Evolutionary conservation across 129 eudicot species (phyloP).

Genomic region (Pseudognaphalium luteoalbum): DNA sequence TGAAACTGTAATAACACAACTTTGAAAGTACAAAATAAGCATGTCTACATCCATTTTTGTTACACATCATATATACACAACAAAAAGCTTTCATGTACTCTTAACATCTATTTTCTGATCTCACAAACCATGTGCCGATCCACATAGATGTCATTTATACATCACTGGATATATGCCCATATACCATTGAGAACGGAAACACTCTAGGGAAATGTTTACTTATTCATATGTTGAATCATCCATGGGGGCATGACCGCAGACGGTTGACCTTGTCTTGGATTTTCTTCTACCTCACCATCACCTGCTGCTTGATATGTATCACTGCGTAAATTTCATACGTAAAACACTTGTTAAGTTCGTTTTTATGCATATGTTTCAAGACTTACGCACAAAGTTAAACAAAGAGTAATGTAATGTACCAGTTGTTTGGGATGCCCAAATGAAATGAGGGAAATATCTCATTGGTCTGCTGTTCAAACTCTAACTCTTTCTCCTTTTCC

Average conservation of each 20-base stretch:
- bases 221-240: conserved; percentile 51
- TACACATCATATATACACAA: background rate
- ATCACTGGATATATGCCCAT: background rate
- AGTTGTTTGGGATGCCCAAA: conserved; percentile 26
- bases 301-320: conserved; percentile 28
- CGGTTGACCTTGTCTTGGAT: conserved; percentile 33
- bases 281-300: conserved; percentile 50
- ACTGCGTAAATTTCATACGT: conserved; percentile 40
- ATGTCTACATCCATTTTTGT: background rate
- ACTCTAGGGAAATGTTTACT: background rate
- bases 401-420: conserved; percentile 34
- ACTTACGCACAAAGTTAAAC: background rate
- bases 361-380: background rate
- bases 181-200: background rate
- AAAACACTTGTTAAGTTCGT: background rate
- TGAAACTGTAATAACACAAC: background rate
- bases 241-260: conserved; percentile 47
- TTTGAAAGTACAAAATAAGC: background rate
- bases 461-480: conserved; percentile 35
- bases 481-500: conserved; percentile 49
- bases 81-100: background rate
- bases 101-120: background rate
- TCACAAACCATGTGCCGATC: background rate
- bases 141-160: background rate
- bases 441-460: conserved; percentile 38